These are phyloP conservation scores for Zizania latifolia DNA, from an alignment of 176 grass and related monocot species.

Conservation along the genomic window DNA sequence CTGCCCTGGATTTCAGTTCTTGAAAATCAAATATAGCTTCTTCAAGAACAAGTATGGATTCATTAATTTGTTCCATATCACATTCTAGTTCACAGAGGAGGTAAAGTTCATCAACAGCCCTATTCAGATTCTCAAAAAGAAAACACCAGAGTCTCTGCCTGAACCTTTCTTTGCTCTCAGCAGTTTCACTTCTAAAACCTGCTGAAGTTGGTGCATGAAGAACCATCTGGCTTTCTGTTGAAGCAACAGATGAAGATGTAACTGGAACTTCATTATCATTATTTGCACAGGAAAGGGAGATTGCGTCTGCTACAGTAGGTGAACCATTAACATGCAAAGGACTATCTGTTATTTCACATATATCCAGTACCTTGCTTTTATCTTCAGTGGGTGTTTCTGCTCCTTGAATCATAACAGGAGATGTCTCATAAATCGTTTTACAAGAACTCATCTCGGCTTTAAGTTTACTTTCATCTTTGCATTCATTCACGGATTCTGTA, in stretches of 20 bases:
- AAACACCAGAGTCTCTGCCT: constrained; percentile 99
- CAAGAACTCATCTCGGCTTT: constrained; percentile 10
- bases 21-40: constrained; percentile 96
- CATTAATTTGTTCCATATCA: constrained; percentile 99
- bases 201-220: constrained; percentile 27
- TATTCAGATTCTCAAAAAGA: constrained; percentile 99
- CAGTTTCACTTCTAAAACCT: constrained; percentile 55
- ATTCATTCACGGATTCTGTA: constrained; percentile 4
- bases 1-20: constrained; percentile 84
- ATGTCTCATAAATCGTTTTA: constrained; percentile 10
- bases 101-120: constrained; percentile 94
- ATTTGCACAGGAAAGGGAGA: constrained; percentile 16
- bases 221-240: constrained; percentile 29
- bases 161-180: constrained; percentile 97
- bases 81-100: constrained; percentile 98
- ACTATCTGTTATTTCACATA: constrained; percentile 24
- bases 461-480: constrained; percentile 19
- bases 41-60: constrained; percentile 91
- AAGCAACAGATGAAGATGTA: constrained; percentile 31
- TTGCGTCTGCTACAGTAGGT: constrained; percentile 9
- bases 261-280: constrained; percentile 34
- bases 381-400: constrained; percentile 14
- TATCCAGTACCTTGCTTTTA: constrained; percentile 24
- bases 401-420: constrained; percentile 27
- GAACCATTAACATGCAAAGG: constrained; percentile 15